Evolutionary conservation across 805 yeast species (phyloP).

Genomic region (Teunomyces tritomae): DNA sequence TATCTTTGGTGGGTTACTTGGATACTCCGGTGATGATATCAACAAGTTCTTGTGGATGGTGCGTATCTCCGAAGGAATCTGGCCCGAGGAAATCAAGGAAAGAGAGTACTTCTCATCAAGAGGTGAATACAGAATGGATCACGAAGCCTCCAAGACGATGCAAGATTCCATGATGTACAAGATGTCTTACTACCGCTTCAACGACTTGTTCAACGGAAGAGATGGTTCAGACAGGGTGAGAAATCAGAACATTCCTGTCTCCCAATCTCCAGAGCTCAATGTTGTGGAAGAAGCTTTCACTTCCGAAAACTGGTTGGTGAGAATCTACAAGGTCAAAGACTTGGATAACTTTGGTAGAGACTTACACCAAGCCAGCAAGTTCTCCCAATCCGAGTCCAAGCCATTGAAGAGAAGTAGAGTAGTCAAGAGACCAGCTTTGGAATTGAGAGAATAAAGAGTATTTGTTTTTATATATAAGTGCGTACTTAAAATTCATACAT

Average conservation of each 20-base stretch:
- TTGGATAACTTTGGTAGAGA: constrained; percentile 85
- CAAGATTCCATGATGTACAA: constrained; percentile 89
- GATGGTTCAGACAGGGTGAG: constrained; percentile 84
- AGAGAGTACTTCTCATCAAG: constrained; percentile 75
- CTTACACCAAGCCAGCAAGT: constrained; percentile 53
- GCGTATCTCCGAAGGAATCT: constrained; percentile 95
- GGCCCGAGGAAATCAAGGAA: constrained; percentile 98
- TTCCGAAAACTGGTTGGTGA: constrained; percentile 93
- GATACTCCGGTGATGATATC: constrained; percentile 93
- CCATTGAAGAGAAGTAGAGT: constrained; percentile 38
- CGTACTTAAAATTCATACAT: background rate
- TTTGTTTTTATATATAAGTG: no score
- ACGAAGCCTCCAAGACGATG: constrained; percentile 80
- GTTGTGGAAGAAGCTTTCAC: constrained; percentile 93
- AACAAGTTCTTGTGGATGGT: constrained; percentile 99
- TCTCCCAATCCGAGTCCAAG: constrained; percentile 38
- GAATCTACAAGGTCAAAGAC: constrained; percentile 90
- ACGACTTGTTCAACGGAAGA: constrained; percentile 61
- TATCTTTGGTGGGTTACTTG: constrained; percentile 91
- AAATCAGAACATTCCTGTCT: constrained; percentile 64
- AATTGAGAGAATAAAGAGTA: constrained; percentile 39
- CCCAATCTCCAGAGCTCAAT: constrained; percentile 53
- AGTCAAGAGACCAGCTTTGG: constrained; percentile 54
- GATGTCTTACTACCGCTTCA: constrained; percentile 85
- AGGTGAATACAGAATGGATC: constrained; percentile 89